Evolutionary conservation across 2,329 filamentous ascomycete genomes (phyloP), one percentile per base, ranked within the genome.

Genomic region (Xylaria digitata): DNA sequence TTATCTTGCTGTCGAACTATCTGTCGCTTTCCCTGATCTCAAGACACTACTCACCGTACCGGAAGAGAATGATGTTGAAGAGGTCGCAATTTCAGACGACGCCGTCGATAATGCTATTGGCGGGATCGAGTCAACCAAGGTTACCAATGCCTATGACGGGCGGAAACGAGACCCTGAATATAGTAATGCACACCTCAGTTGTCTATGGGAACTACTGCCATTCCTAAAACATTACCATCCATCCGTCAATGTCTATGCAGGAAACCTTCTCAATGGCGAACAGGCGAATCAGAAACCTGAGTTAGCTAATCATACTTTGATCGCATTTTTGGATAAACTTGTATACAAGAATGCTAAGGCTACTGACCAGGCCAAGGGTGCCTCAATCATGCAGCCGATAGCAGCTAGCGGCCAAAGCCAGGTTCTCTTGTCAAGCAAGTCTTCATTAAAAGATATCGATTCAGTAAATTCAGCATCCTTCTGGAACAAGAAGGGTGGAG

Each of bases 341-440:
- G 93, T 97, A n/a, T 99, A 98, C 85, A 91, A 93, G 72, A 97
- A 96, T 74, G 90, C 95, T 68, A 97, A 97, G 84, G 83, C 89
- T 3, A 86, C 86, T 17, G 84, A 87, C 58, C 80, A 83, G 37
- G 84, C 88, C 34, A 92, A 92, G 70, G 96, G 96, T 56, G 86
- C 87, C 32, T 97, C 94, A 30, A 97, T 99, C 79, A 99, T 99
- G 96, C 96, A 99, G 80, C 96, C 96, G 45, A 87, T 97, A 40
- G 82, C 82, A 19, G 77, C 81, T 56, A 84, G 83, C 68, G 82
- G 84, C 60, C 81, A 86, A 67, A 86, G 86, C 71, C 87, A 84
- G 74, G 85, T 83, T 69, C 86, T 83, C 78, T 85, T 84, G 48
- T 85, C 84, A 55, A 87, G 82, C 77, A 89, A 83, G 69, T 73